Conservation (phyloP, 2,329 filamentous ascomycete genomes). For the Ophiostoma ips region DNA sequence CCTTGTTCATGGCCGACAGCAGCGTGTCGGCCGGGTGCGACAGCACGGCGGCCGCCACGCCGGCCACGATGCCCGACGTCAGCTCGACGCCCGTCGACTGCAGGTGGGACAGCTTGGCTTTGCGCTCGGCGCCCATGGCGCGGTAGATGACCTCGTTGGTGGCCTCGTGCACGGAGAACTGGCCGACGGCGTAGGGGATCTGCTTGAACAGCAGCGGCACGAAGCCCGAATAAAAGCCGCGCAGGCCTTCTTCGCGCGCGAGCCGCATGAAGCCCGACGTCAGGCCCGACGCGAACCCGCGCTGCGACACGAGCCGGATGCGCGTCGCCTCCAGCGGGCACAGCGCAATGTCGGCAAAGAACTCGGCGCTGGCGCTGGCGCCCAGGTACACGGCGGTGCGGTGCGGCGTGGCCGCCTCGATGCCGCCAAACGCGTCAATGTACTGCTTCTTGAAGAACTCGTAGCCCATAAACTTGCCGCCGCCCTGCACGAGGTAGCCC, state of each 20-base stretch:
- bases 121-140: slow-evolving; percentile 48
- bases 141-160: slow-evolving; percentile 65
- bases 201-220: slow-evolving; percentile 77
- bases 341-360: slow-evolving; percentile 66
- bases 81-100: slow-evolving; percentile 75
- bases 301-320: slow-evolving; percentile 68
- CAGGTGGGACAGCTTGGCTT: slow-evolving; percentile 52
- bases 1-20: slow-evolving; percentile 42
- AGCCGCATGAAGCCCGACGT: slow-evolving; percentile 62
- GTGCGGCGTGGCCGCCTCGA: slow-evolving; percentile 28
- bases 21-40: slow-evolving; percentile 73
- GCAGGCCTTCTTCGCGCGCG: slow-evolving; percentile 60
- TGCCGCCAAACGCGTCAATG: slow-evolving; percentile 52
- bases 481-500: slow-evolving; percentile 80
- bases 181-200: slow-evolving; percentile 85
- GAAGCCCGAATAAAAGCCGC: slow-evolving; percentile 84
- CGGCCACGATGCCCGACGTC: slow-evolving; percentile 71
- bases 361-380: slow-evolving; percentile 54
- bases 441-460: slow-evolving; percentile 88
- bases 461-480: slow-evolving; percentile 84
- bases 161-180: slow-evolving; percentile 90
- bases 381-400: slow-evolving; percentile 55
- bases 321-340: slow-evolving; percentile 80
- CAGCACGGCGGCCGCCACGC: slow-evolving; percentile 76
- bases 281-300: slow-evolving; percentile 61